Conservation (phyloP, 2,329 filamentous ascomycete genomes). For the Didymella segeticola region DNA sequence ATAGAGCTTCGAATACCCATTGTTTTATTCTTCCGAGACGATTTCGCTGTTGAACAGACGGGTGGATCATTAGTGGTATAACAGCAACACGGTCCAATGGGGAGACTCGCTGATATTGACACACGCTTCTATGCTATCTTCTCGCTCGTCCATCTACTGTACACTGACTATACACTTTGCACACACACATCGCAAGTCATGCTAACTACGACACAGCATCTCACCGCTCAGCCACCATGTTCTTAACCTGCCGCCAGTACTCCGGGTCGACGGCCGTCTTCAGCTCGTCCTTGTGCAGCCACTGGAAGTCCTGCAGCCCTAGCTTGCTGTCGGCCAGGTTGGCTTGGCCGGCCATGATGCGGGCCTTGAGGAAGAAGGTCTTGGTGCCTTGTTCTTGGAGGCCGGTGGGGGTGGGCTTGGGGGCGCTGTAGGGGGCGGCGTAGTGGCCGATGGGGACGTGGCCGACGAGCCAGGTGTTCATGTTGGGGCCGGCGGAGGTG, state of each 20-base stretch:
- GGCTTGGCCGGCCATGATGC: conserved; percentile 97
- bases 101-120: conserved; percentile 5
- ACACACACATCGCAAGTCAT: conserved; percentile 7
- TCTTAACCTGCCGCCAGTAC: conserved; percentile 78
- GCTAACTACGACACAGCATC: too few relatives aligned
- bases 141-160: conserved; percentile 1
- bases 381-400: conserved; percentile 70
- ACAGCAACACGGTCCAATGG: too few relatives aligned
- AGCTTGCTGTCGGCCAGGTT: conserved; percentile 75
- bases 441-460: conserved; percentile 87
- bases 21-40: not conserved
- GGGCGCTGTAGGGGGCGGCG: conserved; percentile 62
- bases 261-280: conserved; percentile 66
- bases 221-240: conserved; percentile 82
- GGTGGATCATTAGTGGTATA: too few relatives aligned
- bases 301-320: conserved; percentile 83
- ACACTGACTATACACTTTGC: conserved; percentile 18
- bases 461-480: conserved; percentile 98
- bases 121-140: not conserved
- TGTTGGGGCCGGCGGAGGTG: conserved; percentile 83
- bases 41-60: not conserved
- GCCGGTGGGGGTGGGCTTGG: conserved; percentile 22
- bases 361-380: conserved; percentile 93
- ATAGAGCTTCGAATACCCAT: conserved; percentile 5
- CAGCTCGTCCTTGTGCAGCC: conserved; percentile 91